A percentile compares a stretch with the other conserved stretches of the same genome.
These are phyloP conservation scores for Nemania sp. DNA, from an alignment of 2,329 filamentous ascomycete species.

Conservation along the genomic window DNA sequence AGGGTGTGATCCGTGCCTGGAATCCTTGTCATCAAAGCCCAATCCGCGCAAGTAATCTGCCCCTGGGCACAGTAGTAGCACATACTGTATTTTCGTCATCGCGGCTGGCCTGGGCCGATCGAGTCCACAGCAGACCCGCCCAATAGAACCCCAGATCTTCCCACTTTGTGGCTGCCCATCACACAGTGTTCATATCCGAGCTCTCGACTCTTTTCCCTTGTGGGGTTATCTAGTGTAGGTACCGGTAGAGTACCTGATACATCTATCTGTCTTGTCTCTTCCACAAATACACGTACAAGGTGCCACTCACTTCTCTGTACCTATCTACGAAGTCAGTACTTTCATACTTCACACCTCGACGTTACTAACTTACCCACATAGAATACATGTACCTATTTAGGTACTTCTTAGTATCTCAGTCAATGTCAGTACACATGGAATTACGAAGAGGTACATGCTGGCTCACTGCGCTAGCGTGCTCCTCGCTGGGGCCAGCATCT, in stretches of 20 bases:
- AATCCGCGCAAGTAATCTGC: constrained; percentile 14
- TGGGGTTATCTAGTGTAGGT: not conserved
- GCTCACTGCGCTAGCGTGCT: constrained; percentile 5
- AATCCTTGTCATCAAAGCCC: constrained; percentile 17
- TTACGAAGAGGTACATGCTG: too few species aligned
- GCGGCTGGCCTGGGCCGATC: too few species aligned
- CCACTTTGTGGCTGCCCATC: not conserved
- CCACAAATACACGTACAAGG: too few species aligned
- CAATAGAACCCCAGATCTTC: not conserved
- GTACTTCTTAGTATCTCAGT: too few species aligned
- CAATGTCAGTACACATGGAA: too few species aligned
- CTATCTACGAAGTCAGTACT: too few species aligned
- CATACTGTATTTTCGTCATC: constrained; percentile 10
- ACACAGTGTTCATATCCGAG: constrained; percentile 2
- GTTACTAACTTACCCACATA: too few species aligned
- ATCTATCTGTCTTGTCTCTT: too few species aligned
- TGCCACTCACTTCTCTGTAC: too few species aligned
- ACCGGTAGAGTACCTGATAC: not conserved
- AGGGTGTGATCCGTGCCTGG: constrained; percentile 17
- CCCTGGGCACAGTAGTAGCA: not conserved
- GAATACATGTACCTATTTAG: too few species aligned
- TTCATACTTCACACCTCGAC: too few species aligned
- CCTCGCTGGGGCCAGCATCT: constrained; percentile 21
- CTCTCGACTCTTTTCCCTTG: not conserved
- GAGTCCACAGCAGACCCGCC: not conserved